Evolutionary conservation across 495 filamentous ascomycete species (phyloP).

Genomic region (Penicillium dipodomyicola): DNA sequence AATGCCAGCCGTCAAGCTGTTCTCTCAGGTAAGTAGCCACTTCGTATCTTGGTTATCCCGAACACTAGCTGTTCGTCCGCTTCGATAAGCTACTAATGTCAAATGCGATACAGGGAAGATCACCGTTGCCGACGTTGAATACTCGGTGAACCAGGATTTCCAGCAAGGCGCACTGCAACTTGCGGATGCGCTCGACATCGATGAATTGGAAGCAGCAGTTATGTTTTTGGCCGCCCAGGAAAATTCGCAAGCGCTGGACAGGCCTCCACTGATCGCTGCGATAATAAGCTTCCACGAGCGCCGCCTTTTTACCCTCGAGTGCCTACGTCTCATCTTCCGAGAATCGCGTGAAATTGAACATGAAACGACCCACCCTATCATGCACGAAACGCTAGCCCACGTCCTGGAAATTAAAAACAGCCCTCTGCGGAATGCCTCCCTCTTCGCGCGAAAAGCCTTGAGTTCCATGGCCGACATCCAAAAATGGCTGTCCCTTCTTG

Average conservation of each 20-base stretch:
- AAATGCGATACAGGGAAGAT: conserved; percentile 59
- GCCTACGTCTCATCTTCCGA: conserved; percentile 71
- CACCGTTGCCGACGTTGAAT: conserved; percentile 66
- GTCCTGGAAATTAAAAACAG: conserved; percentile 49
- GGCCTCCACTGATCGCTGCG: conserved; percentile 66
- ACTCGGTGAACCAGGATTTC: conserved; percentile 82
- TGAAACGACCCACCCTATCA: conserved; percentile 39
- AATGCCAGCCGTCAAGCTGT: conserved; percentile 62
- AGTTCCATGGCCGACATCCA: conserved; percentile 70
- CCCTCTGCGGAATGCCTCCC: conserved; percentile 43
- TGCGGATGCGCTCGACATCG: conserved; percentile 82
- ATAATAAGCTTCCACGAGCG: conserved; percentile 82
- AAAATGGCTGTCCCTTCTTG: conserved; percentile 65
- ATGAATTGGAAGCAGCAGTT: conserved; percentile 78
- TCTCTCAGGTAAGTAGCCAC: conserved; percentile 46
- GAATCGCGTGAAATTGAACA: conserved; percentile 59
- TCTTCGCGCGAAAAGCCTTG: conserved; percentile 67
- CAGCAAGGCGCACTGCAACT: conserved; percentile 72
- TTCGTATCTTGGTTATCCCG: not conserved
- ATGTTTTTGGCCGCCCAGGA: conserved; percentile 67
- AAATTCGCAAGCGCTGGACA: conserved; percentile 61
- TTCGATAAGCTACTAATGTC: conserved; percentile 32
- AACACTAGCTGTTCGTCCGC: not conserved
- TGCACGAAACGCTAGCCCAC: conserved; percentile 40
- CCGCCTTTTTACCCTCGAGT: conserved; percentile 75